Evolutionary conservation across 257 asterid species (phyloP).

Genomic region (Gardenia jasminoides): DNA sequence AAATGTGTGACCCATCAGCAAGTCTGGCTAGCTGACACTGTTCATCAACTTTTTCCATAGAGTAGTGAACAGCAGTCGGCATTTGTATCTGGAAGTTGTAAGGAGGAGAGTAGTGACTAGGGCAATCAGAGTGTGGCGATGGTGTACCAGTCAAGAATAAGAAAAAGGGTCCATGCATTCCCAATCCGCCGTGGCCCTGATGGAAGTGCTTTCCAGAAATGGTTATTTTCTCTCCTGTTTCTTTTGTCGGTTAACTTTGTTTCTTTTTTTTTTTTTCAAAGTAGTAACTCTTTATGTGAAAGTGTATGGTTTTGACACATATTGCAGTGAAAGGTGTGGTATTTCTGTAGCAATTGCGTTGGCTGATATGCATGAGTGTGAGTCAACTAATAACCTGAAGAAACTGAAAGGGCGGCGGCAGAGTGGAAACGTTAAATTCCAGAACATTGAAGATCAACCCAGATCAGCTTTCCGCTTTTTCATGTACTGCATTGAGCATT

Average conservation of each 20-base stretch:
- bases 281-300: no score
- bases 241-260: neutral
- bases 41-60: no score
- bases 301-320: neutral
- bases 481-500: constrained; percentile 29
- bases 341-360: constrained; percentile 54
- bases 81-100: no score
- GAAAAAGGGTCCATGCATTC: constrained; percentile 43
- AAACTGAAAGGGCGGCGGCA: constrained; percentile 27
- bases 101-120: no score
- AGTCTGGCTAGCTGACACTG: no score
- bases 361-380: constrained; percentile 68
- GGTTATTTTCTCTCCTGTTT: constrained; percentile 27
- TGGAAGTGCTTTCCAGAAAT: constrained; percentile 64
- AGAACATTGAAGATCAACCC: constrained; percentile 37
- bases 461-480: constrained; percentile 64
- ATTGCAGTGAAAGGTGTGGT: constrained; percentile 58
- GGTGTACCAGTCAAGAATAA: constrained; percentile 36
- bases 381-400: constrained; percentile 23
- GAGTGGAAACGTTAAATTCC: neutral
- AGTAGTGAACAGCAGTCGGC: no score
- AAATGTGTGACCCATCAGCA: no score
- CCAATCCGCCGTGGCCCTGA: constrained; percentile 55
- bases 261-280: neutral
- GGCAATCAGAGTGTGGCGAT: constrained; percentile 14